Evolutionary conservation across 2,329 filamentous ascomycete species (phyloP).

Genomic region (Parastagonospora avenae): DNA sequence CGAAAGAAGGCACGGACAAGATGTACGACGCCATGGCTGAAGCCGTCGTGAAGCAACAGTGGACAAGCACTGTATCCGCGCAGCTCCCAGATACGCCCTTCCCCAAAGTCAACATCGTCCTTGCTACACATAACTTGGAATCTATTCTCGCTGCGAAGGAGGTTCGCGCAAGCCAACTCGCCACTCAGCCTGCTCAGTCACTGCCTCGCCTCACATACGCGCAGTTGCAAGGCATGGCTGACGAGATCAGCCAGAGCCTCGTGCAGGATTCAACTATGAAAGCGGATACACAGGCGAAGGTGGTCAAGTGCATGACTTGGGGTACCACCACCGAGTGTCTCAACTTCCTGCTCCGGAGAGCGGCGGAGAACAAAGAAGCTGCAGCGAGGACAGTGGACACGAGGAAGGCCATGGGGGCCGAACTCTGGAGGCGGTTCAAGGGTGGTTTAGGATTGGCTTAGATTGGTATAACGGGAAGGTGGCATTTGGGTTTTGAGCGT

Average conservation of each 20-base stretch:
- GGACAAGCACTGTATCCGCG: constrained; percentile 59
- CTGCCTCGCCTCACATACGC: constrained; percentile 62
- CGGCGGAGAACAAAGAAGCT: constrained; percentile 67
- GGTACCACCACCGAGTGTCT: constrained; percentile 73
- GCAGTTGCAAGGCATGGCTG: constrained; percentile 94
- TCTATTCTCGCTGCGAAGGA: constrained; percentile 64
- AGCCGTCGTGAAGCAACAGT: constrained; percentile 68
- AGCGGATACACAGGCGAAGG: constrained; percentile 47
- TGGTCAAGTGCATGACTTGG: constrained; percentile 64
- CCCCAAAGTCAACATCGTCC: constrained; percentile 63
- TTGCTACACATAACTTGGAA: constrained; percentile 82
- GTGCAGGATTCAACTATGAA: constrained; percentile 51
- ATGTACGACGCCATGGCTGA: constrained; percentile 75
- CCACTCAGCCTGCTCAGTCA: constrained; percentile 2
- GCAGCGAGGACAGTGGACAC: constrained; percentile 60
- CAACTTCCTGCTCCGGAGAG: constrained; percentile 68
- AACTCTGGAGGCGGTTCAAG: constrained; percentile 52
- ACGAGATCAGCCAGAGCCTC: constrained; percentile 74
- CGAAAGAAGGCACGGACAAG: constrained; percentile 59
- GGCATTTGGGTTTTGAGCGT: not conserved
- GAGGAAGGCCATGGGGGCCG: constrained; percentile 56
- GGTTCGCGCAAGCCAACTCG: constrained; percentile 53
- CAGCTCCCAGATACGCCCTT: constrained; percentile 42
- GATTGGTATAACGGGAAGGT: not conserved
- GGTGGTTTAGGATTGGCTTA: constrained; percentile 31